A percentile compares a stretch with the other conserved stretches of the same genome.
Evolutionary conservation across 2,329 filamentous ascomycete species (phyloP).

Genomic region (Ophiosphaerella korrae): DNA sequence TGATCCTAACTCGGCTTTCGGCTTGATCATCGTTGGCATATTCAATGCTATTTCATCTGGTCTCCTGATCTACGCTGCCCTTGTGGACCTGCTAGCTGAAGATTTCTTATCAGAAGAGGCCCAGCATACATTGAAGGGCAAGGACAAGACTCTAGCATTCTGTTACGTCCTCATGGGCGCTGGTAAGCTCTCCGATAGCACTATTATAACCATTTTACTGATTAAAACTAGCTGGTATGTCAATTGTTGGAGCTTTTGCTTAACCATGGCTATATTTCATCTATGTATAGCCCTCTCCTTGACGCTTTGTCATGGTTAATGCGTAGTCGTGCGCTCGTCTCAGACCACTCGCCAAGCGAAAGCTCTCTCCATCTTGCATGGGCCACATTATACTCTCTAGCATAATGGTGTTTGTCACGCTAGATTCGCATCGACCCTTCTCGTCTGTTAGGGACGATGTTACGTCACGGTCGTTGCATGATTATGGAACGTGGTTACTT

Average conservation of each 20-base stretch:
- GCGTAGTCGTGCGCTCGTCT: background rate
- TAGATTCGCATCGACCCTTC: background rate
- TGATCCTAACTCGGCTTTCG: constrained; percentile 67
- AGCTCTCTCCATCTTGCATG: background rate
- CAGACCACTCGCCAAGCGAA: background rate
- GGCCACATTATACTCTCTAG: background rate
- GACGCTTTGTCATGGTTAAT: background rate
- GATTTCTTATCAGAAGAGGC: constrained; percentile 64
- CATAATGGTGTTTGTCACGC: background rate
- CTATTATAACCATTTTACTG: background rate
- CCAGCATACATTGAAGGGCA: constrained; percentile 55
- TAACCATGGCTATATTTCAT: constrained; percentile 14
- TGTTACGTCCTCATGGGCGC: constrained; percentile 45
- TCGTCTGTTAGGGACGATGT: constrained; percentile 3
- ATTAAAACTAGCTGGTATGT: constrained; percentile 37
- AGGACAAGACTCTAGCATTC: constrained; percentile 61
- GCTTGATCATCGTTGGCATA: constrained; percentile 66
- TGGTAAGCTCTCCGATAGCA: background rate
- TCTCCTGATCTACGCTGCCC: constrained; percentile 65
- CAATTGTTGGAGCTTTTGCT: constrained; percentile 45
- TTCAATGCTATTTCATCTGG: constrained; percentile 71
- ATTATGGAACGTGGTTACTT: constrained; percentile 13
- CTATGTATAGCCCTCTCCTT: background rate
- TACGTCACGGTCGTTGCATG: constrained; percentile 17
- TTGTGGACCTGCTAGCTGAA: constrained; percentile 68